Base-by-base conservation (phyloP, 768 basidiomycete genomes). In the Gymnopilus junonius region DNA sequence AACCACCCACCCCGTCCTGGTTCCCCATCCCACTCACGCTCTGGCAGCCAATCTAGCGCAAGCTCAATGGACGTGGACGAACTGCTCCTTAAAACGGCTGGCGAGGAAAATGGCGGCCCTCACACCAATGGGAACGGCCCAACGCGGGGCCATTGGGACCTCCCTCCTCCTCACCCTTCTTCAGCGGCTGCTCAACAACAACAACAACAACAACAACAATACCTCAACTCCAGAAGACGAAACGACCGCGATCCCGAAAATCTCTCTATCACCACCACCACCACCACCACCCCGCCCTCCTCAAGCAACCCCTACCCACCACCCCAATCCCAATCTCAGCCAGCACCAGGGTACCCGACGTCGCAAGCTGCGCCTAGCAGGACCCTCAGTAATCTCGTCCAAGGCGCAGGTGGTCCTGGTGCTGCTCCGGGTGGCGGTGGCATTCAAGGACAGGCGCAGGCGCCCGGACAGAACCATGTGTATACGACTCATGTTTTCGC, bases 401-500 rank as follows among this genome's bases (percentile, higher is more conserved):
- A 25, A 8, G 17, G 4, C 12, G 37, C 37, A 17, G 4, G 8
- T 43, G 53, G 32, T 37, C 23, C 29, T 32, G 17, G 32, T 23
- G 46, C 55, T 42, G 50, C 42, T n/a, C 17, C 50, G 45, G 46
- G 65, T 39, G 65, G 61, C n/a, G 25, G 58, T 59, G 39, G 61
- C 42, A 58, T 67, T 63, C 34, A 37, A 55, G 70, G 61, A 67
- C 73, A 65, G 32, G 69, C 29, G 31, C 70, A 69, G 29, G n/a
- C n/a, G n/a, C n/a, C n/a, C n/a, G 74, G 70, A 25, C 77, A 77
- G 71, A 53, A n/a, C 29, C 75, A 75, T 57, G 72, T 76, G 42
- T 86, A 86, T 62, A 86, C 87, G 64, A 88, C 86, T 0, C 89
- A 91, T 70, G 85, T 90, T 12, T 92, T 92, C 69, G 88, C 89